Conservation (phyloP, 192 early-diverging fungal species). For the Lobosporangium transversale region DNA sequence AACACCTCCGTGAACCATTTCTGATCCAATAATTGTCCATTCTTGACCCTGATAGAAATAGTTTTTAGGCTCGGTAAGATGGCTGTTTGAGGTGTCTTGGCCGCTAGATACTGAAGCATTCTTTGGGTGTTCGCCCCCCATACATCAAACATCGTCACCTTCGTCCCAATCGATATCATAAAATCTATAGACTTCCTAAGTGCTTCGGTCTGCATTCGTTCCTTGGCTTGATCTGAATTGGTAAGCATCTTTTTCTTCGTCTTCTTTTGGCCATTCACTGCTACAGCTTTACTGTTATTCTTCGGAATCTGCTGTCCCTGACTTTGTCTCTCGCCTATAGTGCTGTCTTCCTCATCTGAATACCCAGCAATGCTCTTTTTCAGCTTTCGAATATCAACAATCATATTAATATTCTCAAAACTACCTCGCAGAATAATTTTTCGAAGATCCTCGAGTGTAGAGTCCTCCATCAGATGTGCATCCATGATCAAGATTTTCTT, state of each 20-base stretch:
- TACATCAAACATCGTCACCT: constrained; percentile 4
- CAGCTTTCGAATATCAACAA: background rate
- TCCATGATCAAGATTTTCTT: background rate
- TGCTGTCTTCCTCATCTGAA: too few species aligned
- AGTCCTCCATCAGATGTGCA: constrained; percentile 4
- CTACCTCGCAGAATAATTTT: constrained; percentile 15
- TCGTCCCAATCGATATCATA: constrained; percentile 6
- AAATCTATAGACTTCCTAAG: constrained; percentile 6
- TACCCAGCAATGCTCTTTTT: background rate
- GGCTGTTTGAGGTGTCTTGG: background rate
- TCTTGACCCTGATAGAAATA: background rate
- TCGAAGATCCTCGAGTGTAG: constrained; percentile 17
- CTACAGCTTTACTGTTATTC: too few species aligned
- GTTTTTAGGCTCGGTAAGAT: background rate
- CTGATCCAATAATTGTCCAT: constrained; percentile 3
- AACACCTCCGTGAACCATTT: constrained; percentile 9
- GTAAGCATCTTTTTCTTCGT: background rate
- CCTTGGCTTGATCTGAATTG: background rate
- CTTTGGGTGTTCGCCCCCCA: background rate
- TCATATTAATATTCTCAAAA: constrained; percentile 5
- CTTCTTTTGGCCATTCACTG: too few species aligned
- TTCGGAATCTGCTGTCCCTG: background rate
- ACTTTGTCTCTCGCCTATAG: too few species aligned
- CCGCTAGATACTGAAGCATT: background rate
- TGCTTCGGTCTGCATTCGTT: background rate